These are phyloP conservation scores for Chrysochromulina tobinii DNA, from an alignment of 78 protist species.

Conservation along the genomic window DNA sequence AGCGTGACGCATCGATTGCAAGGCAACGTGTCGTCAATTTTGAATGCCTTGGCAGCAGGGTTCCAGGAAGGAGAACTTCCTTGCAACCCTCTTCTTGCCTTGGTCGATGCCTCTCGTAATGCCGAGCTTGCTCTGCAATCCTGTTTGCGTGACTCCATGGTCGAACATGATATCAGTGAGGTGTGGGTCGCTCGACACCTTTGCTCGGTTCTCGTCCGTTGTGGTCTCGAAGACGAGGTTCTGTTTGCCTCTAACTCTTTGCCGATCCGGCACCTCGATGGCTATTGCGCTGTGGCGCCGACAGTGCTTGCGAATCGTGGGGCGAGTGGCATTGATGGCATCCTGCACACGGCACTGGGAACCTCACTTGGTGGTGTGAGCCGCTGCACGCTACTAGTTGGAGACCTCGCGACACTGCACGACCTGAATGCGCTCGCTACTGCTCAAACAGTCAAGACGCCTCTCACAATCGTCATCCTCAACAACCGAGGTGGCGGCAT, in stretches of 20 bases:
- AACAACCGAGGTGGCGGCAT: slow-evolving; percentile 50
- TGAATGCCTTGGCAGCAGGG: background rate
- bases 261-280: slow-evolving; percentile 43
- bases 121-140: too few relatives aligned
- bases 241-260: slow-evolving; percentile 21
- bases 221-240: background rate
- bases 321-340: slow-evolving; percentile 44
- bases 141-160: too few relatives aligned
- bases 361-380: too few relatives aligned
- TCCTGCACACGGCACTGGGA: background rate
- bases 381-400: background rate
- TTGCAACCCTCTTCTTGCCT: too few relatives aligned
- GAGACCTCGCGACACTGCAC: slow-evolving; percentile 30
- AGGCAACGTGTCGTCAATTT: background rate
- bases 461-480: slow-evolving; percentile 1
- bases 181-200: background rate
- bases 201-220: background rate
- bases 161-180: background rate
- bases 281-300: background rate
- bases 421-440: background rate
- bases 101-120: too few relatives aligned
- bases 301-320: slow-evolving; percentile 14
- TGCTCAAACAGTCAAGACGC: background rate
- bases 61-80: too few relatives aligned
- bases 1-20: background rate